Evolutionary conservation across 306 rosid species (phyloP).

Genomic region (Citrullus colocynthis): DNA sequence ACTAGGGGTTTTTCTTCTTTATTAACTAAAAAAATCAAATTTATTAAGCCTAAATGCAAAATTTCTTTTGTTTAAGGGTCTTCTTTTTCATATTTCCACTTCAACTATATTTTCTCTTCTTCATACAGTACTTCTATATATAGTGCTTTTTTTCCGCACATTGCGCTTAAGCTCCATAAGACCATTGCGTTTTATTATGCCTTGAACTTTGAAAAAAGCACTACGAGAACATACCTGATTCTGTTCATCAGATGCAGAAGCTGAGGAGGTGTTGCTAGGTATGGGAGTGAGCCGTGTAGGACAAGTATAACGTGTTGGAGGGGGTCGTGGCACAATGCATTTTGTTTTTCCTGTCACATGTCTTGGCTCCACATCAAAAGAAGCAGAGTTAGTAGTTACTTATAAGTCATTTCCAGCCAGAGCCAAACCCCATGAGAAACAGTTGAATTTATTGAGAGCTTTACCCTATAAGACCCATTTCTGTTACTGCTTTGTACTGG

Average conservation of each 20-base stretch:
- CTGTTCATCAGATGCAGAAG: slow-evolving; percentile 29
- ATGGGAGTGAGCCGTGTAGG: slow-evolving; percentile 12
- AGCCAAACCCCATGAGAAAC: not conserved
- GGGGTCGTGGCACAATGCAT: slow-evolving; percentile 50
- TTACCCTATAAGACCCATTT: slow-evolving; percentile 57
- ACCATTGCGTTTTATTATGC: too few relatives aligned
- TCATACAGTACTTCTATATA: too few relatives aligned
- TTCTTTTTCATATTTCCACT: too few relatives aligned
- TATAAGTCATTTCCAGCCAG: not conserved
- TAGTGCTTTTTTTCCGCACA: too few relatives aligned
- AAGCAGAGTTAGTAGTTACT: not conserved
- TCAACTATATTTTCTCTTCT: too few relatives aligned
- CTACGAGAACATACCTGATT: slow-evolving; percentile 30
- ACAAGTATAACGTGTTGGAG: slow-evolving; percentile 39
- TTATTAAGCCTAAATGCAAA: too few relatives aligned
- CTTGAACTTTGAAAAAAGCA: too few relatives aligned
- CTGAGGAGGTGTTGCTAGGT: slow-evolving; percentile 14
- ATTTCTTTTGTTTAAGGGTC: too few relatives aligned
- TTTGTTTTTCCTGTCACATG: slow-evolving; percentile 46
- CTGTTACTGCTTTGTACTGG: slow-evolving; percentile 70
- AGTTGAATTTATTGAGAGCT: not conserved
- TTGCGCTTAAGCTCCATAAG: too few relatives aligned
- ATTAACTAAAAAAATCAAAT: too few relatives aligned
- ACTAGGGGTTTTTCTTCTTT: too few relatives aligned
- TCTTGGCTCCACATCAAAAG: slow-evolving; percentile 24